phyloP scores from a whole-genome alignment of 805 yeast species.

The Ogataea pini region DNA sequence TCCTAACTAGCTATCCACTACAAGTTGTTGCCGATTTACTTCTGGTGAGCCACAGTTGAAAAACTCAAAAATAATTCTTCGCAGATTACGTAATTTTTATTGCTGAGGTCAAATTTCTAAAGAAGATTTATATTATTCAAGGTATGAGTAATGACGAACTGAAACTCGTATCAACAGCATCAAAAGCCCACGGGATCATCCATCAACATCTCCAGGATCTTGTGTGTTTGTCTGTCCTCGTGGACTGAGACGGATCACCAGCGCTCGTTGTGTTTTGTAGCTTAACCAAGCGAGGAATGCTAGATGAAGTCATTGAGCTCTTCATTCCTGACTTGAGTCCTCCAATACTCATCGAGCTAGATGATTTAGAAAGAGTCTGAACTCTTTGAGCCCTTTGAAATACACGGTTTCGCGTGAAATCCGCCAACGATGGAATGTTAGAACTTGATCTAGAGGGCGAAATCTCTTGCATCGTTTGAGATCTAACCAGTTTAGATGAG shows the following conservation, averaged over 20 bases:
- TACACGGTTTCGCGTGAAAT: conserved; percentile 1
- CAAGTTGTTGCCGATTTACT: not conserved
- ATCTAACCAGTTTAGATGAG: conserved; percentile 13
- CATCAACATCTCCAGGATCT: conserved; percentile 23
- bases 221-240: conserved; percentile 10
- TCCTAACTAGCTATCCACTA: too few species aligned
- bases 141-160: not conserved
- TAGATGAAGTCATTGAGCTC: conserved; percentile 15
- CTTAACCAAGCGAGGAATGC: conserved; percentile 18
- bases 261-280: not conserved
- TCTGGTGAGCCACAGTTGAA: not conserved
- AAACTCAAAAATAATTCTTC: not conserved
- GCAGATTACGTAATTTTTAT: not conserved
- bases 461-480: conserved; percentile 24
- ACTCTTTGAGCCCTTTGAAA: not conserved
- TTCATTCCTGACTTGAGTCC: not conserved
- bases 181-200: not conserved
- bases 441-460: conserved; percentile 21
- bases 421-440: conserved; percentile 10
- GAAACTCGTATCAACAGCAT: conserved; percentile 1
- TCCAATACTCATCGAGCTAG: conserved; percentile 7
- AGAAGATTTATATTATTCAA: not conserved
- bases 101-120: not conserved
- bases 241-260: not conserved
- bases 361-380: conserved; percentile 9